phyloP scores from a whole-genome alignment of 129 eudicot species.

The Smallanthus sonchifolius region DNA sequence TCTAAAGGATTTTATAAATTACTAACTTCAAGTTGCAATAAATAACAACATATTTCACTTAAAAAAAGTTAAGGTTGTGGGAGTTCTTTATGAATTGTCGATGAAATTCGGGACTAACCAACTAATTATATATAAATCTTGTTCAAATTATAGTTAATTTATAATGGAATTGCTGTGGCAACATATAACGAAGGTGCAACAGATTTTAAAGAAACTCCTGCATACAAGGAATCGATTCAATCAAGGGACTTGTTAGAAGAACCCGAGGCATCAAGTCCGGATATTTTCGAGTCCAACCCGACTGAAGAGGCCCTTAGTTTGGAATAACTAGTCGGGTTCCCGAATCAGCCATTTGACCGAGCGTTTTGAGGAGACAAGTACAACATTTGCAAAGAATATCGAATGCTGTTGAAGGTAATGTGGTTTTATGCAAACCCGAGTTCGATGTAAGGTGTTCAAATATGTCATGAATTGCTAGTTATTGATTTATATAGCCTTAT shows the following conservation, averaged over 20 bases:
- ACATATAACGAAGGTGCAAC: constrained; percentile 92
- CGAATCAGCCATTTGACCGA: neutral
- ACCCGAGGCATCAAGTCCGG: constrained; percentile 69
- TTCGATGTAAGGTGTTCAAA: neutral
- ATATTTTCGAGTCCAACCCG: constrained; percentile 87
- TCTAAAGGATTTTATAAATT: too few relatives aligned
- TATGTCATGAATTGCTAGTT: neutral
- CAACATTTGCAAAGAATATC: neutral
- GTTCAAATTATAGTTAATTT: constrained; percentile 44
- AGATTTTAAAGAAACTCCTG: constrained; percentile 84
- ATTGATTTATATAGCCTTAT: neutral
- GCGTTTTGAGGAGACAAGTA: neutral
- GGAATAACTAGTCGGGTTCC: constrained; percentile 40
- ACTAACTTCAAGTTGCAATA: too few relatives aligned
- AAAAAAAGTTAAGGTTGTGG: too few relatives aligned
- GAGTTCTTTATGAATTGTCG: too few relatives aligned
- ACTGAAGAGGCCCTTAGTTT: constrained; percentile 88
- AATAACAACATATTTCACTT: too few relatives aligned
- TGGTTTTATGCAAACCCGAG: neutral
- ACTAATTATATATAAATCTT: neutral
- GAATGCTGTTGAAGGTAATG: neutral
- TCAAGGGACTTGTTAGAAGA: constrained; percentile 61
- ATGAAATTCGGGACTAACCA: neutral
- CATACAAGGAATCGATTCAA: constrained; percentile 74
- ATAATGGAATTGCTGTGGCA: constrained; percentile 85